Percentiles rank a stretch among this genome's conserved stretches.
phyloP scores from a whole-genome alignment of 108 stramenopile species.

The Conticribra weissflogii region DNA sequence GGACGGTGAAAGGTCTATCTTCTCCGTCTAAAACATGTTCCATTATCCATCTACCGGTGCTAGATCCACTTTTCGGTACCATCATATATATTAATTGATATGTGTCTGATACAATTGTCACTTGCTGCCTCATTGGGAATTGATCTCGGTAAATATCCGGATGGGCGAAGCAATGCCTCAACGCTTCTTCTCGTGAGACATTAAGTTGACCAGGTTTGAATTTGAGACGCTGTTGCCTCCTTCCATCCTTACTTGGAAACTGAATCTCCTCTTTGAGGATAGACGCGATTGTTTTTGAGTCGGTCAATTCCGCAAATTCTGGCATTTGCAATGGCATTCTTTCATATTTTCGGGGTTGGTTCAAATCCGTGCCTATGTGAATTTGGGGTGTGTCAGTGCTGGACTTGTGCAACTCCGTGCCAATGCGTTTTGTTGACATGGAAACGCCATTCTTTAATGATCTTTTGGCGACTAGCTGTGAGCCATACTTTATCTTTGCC shows the following conservation, averaged over 20 bases:
- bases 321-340: neutral
- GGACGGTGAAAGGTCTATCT: neutral
- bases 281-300: neutral
- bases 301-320: neutral
- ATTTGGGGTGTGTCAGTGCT: neutral
- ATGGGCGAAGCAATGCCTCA: slow-evolving; percentile 6
- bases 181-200: slow-evolving; percentile 2
- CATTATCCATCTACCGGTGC: slow-evolving; percentile 20
- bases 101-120: slow-evolving; percentile 13
- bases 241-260: neutral
- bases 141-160: slow-evolving; percentile 11
- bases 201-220: slow-evolving; percentile 23
- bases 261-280: neutral
- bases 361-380: neutral
- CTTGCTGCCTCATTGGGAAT: slow-evolving; percentile 4
- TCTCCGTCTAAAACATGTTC: slow-evolving; percentile 14
- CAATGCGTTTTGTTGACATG: too few relatives aligned
- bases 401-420: neutral
- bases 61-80: slow-evolving; percentile 14
- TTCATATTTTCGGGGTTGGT: neutral
- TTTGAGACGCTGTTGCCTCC: neutral
- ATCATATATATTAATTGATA: slow-evolving; percentile 6
- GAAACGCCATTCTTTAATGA: too few relatives aligned
- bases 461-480: too few relatives aligned
- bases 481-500: too few relatives aligned